Conservation (phyloP, 352 stramenopile species). For the Albugo candida region DNA sequence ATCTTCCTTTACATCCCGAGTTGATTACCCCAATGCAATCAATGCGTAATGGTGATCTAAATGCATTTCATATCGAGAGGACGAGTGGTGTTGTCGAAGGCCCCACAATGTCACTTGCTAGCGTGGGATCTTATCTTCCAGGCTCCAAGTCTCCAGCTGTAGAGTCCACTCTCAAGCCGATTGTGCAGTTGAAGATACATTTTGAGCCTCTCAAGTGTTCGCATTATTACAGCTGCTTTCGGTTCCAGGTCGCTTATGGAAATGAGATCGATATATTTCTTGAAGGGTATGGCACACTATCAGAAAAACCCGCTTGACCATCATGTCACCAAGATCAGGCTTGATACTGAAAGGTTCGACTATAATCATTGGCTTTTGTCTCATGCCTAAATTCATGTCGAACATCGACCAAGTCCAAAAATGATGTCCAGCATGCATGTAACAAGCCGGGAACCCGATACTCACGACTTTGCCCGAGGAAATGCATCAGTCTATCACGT, state of each 20-base stretch:
- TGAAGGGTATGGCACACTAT: constrained; percentile 39
- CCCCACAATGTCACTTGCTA: constrained; percentile 35
- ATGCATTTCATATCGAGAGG: too few relatives aligned
- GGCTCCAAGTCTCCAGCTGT: constrained; percentile 23
- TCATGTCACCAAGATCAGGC: too few relatives aligned
- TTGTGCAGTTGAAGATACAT: constrained; percentile 21
- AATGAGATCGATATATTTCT: constrained; percentile 50
- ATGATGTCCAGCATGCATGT: too few relatives aligned
- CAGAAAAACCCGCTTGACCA: constrained; percentile 20
- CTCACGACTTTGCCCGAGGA: constrained; percentile 43
- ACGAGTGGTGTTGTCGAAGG: constrained; percentile 20
- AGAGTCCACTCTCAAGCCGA: constrained; percentile 16
- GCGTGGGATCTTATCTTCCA: constrained; percentile 21
- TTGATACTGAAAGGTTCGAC: too few relatives aligned
- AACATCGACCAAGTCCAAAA: too few relatives aligned
- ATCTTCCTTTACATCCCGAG: constrained; percentile 39
- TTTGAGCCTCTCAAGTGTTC: constrained; percentile 22
- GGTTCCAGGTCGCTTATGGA: constrained; percentile 34
- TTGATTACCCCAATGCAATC: constrained; percentile 40
- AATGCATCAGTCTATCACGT: constrained; percentile 57
- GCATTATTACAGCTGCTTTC: constrained; percentile 45
- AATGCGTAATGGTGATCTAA: background rate
- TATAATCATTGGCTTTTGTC: too few relatives aligned
- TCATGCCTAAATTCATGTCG: too few relatives aligned
- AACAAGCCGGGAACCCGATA: constrained; percentile 28